These are phyloP conservation scores for Akanthomyces dipterigenus DNA, from an alignment of 2,329 filamentous ascomycete genomes.

Conservation along the genomic window DNA sequence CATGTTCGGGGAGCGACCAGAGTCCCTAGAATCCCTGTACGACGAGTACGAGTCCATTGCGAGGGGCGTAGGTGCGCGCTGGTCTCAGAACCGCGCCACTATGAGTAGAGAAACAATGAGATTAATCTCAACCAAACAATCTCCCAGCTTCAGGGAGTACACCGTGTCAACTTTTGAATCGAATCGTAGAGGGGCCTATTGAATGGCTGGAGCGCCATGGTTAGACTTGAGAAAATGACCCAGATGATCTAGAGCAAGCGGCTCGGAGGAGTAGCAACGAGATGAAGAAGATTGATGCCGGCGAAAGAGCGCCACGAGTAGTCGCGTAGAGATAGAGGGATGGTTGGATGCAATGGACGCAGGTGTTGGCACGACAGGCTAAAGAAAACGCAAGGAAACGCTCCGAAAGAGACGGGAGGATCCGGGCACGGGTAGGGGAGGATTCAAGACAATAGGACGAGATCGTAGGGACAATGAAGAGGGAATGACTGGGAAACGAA, in stretches of 20 bases:
- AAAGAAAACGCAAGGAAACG: neutral
- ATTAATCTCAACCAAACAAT: neutral
- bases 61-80: neutral
- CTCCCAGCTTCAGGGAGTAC: neutral
- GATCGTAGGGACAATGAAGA: neutral
- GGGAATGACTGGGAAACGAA: constrained; percentile 6
- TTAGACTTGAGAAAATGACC: constrained; percentile 5
- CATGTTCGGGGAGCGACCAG: constrained; percentile 44
- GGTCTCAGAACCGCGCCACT: neutral
- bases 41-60: constrained; percentile 21
- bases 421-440: neutral
- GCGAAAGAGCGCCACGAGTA: constrained; percentile 8
- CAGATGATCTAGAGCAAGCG: neutral
- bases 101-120: neutral
- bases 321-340: neutral
- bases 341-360: neutral
- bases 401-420: neutral
- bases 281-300: neutral
- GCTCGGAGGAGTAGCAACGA: constrained; percentile 2
- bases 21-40: constrained; percentile 41
- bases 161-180: neutral
- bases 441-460: constrained; percentile 8
- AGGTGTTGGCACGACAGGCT: neutral
- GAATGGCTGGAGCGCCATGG: constrained; percentile 1
- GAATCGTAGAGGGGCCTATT: constrained; percentile 2